Conservation (phyloP, 164 flowering plant species). For the grape (Vitis vinifera) region ASM3070453v1 NC_081818.1:7303501-7304000, state of each 20-base stretch:
- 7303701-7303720: neutral
- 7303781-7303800: conserved; percentile 11
- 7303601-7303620: too few relatives aligned
- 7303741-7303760: conserved; percentile 44
- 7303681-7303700: neutral
- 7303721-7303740: conserved; percentile 51
- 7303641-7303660: too few relatives aligned
- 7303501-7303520: too few relatives aligned
- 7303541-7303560: too few relatives aligned
- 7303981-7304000: conserved; percentile 50
- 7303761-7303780: conserved; percentile 32
- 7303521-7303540: too few relatives aligned
- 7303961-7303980: conserved; percentile 39
- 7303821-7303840: conserved; percentile 37
- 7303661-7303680: too few relatives aligned
- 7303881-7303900: conserved; percentile 57
- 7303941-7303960: conserved; percentile 31
- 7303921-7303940: conserved; percentile 10
- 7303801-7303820: conserved; percentile 17
- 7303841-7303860: conserved; percentile 39
- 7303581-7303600: too few relatives aligned
- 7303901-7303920: conserved; percentile 48
- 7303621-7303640: too few relatives aligned
- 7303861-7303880: conserved; percentile 58
- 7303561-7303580: too few relatives aligned